Base-by-base conservation (phyloP, 108 stramenopile genomes). In the Aurantiochytrium sp. region DNA sequence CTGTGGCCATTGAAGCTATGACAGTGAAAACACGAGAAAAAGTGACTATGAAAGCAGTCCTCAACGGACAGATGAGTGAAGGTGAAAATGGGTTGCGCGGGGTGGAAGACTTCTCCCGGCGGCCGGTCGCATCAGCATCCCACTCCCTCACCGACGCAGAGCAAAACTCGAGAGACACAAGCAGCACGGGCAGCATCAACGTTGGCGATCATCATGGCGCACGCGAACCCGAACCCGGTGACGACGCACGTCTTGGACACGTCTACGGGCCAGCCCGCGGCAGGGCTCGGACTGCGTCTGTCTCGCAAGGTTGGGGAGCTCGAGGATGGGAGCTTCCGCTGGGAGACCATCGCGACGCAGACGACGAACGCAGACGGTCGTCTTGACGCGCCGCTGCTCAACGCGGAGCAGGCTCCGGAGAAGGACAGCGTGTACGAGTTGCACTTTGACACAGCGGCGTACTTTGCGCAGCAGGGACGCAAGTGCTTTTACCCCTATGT, bases 201-300 rank as follows among this genome's bases (percentile, higher is more conserved):
- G 59, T 19, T 59, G 59, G n/a, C n/a, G 1, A 59, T 59, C 59
- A 23, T n/a, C 21, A 23, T n/a, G 35, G 29, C 72, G 28, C 16
- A 29, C 21, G 35, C 76, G 4, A 53, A 53, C 49, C 51, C 76
- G 49, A 83, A 53, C 51, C 76, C 76, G 45, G 35, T 89, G 21
- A 72, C 89, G 47, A 89, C 89, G 69, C 89, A 89, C 72, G 47
- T 89, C 12, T 29, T 89, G 72, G 72, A 89, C 58, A 89, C 89
- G 0, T 25, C 89, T 0, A 89, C 89, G 6, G 89, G 89, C 6
- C 43, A 55, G 25, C 89, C 89, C 12, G 89, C 89, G 35, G 49
- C 69, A 6, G 72, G 72, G 10, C 44, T 89, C 23, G 8, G 35
- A n/a, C 49, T 59, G 64, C 16, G 49, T 8, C 64, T 89, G 14